Evolutionary conservation across 768 basidiomycete genomes (phyloP).

Genomic region (Pholiota molesta): DNA sequence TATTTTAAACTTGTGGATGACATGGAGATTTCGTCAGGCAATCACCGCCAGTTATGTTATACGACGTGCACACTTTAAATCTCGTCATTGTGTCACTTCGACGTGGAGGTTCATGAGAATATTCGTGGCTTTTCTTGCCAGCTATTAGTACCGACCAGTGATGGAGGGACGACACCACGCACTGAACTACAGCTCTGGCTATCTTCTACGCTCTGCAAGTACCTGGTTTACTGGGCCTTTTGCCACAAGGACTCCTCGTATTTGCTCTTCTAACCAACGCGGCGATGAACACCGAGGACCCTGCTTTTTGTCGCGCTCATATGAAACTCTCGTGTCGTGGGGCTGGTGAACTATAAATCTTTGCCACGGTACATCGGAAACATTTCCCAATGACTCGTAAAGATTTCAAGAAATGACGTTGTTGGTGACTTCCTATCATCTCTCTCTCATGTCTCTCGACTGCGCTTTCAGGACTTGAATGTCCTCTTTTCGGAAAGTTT

Average conservation of each 20-base stretch:
- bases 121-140: background rate
- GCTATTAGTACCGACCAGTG: conserved; percentile 4
- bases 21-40: background rate
- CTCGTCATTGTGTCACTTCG: conserved; percentile 4
- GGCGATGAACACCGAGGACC: background rate
- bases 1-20: background rate
- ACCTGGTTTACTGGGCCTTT: background rate
- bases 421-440: background rate
- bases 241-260: background rate
- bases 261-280: background rate
- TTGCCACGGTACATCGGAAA: background rate
- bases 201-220: background rate
- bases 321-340: background rate
- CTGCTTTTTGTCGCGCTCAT: background rate
- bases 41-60: conserved; percentile 4
- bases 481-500: background rate
- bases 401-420: background rate
- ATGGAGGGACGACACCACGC: background rate
- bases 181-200: background rate
- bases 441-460: background rate
- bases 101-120: conserved; percentile 9
- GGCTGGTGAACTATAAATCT: background rate
- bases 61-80: conserved; percentile 6
- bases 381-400: background rate
- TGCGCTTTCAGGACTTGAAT: background rate